These are phyloP conservation scores for Sutorius australiensis DNA, from an alignment of 768 basidiomycete species.

Conservation along the genomic window DNA sequence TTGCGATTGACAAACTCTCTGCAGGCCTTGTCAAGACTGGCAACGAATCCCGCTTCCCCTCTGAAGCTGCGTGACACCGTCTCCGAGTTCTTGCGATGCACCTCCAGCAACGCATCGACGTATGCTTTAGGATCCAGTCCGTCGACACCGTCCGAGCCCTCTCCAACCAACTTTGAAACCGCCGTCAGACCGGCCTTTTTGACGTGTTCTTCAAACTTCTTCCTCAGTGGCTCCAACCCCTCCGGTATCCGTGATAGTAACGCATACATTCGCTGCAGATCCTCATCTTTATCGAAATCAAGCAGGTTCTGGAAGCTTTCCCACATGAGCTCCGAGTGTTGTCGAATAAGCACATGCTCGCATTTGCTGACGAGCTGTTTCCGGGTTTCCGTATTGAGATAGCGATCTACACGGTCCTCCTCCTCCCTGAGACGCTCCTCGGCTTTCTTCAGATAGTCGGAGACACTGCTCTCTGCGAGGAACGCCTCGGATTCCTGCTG, in stretches of 20 bases:
- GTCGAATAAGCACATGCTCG: constrained; percentile 88
- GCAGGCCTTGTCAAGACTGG: constrained; percentile 91
- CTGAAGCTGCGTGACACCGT: constrained; percentile 86
- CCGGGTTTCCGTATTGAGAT: constrained; percentile 85
- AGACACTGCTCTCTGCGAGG: constrained; percentile 82
- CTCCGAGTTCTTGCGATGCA: constrained; percentile 88
- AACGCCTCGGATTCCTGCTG: constrained; percentile 88
- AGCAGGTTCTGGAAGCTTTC: constrained; percentile 87
- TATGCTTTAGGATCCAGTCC: constrained; percentile 89
- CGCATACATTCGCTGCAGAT: constrained; percentile 92
- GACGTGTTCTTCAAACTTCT: constrained; percentile 93
- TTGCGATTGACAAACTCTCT: constrained; percentile 94
- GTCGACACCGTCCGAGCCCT: constrained; percentile 51
- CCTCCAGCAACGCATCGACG: constrained; percentile 86
- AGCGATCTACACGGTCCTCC: constrained; percentile 91
- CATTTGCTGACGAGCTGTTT: constrained; percentile 78
- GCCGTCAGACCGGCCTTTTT: constrained; percentile 84
- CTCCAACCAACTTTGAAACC: constrained; percentile 64
- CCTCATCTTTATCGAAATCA: constrained; percentile 93
- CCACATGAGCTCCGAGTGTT: constrained; percentile 82
- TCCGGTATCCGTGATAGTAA: constrained; percentile 87
- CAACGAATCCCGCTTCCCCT: constrained; percentile 91
- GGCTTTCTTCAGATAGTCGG: constrained; percentile 93
- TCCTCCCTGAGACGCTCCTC: constrained; percentile 92
- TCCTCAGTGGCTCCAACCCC: constrained; percentile 85